Conservation (phyloP, 305 asterid species). For the Rubia tinctorum region DNA sequence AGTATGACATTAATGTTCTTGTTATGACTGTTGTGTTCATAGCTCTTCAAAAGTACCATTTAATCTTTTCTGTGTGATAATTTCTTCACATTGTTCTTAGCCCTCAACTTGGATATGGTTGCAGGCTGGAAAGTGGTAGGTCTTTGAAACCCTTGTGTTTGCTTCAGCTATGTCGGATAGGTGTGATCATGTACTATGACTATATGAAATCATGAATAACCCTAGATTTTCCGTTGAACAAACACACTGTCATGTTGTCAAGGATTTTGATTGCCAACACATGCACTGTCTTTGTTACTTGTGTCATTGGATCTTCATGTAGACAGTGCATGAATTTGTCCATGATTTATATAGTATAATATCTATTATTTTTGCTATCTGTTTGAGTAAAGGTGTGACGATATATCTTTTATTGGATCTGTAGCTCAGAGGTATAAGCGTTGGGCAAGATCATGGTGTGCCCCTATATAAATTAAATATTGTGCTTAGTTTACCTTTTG, state of each 20-base stretch:
- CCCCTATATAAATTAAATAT: neutral
- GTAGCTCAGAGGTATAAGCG: too few species aligned
- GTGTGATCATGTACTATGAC: conserved; percentile 86
- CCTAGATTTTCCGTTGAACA: conserved; percentile 90
- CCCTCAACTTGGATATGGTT: conserved; percentile 11
- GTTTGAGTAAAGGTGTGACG: too few species aligned
- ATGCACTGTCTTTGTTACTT: too few species aligned
- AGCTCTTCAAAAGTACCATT: too few species aligned
- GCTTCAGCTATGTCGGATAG: conserved; percentile 85
- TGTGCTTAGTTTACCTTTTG: neutral
- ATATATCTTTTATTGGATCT: too few species aligned
- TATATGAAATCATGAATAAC: conserved; percentile 93
- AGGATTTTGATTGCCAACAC: conserved; percentile 86
- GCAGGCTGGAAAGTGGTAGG: conserved; percentile 84
- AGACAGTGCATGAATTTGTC: too few species aligned
- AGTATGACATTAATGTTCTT: too few species aligned
- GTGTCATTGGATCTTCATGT: too few species aligned
- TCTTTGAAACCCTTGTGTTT: conserved; percentile 71
- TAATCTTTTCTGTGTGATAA: neutral
- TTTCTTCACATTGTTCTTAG: neutral
- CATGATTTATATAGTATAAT: too few species aligned
- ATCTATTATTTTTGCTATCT: too few species aligned
- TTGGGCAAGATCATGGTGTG: neutral
- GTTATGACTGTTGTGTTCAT: neutral
- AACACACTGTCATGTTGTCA: conserved; percentile 51